Base-by-base conservation (phyloP, 306 rosid species). In the Prunus salicina region DNA sequence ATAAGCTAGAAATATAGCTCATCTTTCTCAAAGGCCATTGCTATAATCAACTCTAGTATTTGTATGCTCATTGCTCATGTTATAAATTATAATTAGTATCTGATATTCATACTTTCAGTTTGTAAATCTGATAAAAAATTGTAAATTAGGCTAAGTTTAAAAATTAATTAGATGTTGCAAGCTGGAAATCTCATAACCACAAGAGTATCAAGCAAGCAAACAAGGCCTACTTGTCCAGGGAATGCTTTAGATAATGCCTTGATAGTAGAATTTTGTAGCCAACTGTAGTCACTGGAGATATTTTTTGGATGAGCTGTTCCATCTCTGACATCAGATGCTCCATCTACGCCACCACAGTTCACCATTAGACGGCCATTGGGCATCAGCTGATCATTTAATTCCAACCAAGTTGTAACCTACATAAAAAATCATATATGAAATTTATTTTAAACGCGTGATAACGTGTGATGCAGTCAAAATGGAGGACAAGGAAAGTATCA, bases 321-420 rank as follows among this genome's bases (percentile, higher is more conserved):
- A 71, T 75, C 81, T 27, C 30, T 64, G 20, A 28, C 81, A 58
- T 80, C 32, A 71, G 93, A 51, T 72, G 76, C 84, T 60, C 72
- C 94, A 78, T 74, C 85, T 71, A 81, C 81, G 71, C 97, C 97
- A 53, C 99, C 96, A 9, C 98, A 90, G 67, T 95, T 95, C 79
- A 92, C 93, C 97, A 95, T 95, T 56, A 95, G 79, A 57, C 98
- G 96, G 55, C 97, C 97, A 70, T 81, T 61, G 3, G 89, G 86
- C 90, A 92, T 89, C 87, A 95, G 78, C 71, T 81, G 78, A 38
- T 88, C 78, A 12, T 78, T 76, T 75, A 90, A 82, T 47, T 90
- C 89, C 85, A 89, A 77, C 99, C 97, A 95, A 20, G 95, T 80
- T 61, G 81, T 71, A 51, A 84, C 92, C 97, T 92, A 60, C 30